These are phyloP conservation scores for Naganishia sp. DNA, from an alignment of 1,284 basidiomycete species.

Conservation along the genomic window DNA sequence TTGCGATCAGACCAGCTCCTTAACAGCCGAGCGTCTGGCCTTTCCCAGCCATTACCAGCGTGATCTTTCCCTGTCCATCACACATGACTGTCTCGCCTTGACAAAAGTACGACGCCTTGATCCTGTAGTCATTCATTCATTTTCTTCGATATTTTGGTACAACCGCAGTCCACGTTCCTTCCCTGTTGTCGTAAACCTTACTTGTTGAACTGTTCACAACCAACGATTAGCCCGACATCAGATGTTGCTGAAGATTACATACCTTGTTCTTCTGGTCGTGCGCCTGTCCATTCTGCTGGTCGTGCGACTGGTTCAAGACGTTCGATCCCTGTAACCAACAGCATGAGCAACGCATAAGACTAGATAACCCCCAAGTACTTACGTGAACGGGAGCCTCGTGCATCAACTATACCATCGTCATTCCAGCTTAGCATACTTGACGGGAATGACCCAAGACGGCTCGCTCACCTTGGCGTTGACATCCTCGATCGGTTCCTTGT, in stretches of 20 bases:
- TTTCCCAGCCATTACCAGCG: too few species aligned
- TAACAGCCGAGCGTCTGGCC: too few species aligned
- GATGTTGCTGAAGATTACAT: not conserved
- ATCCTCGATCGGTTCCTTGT: conserved; percentile 27
- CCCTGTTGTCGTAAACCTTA: not conserved
- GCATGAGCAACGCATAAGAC: not conserved
- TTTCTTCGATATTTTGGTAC: too few species aligned
- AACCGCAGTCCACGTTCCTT: not conserved
- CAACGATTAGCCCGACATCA: not conserved
- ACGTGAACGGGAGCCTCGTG: conserved; percentile 32
- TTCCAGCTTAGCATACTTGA: not conserved
- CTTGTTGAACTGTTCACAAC: not conserved
- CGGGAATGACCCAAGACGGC: not conserved
- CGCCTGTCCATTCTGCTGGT: conserved; percentile 23
- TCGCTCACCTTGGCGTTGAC: conserved; percentile 4
- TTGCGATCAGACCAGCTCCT: too few species aligned
- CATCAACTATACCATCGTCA: conserved; percentile 6
- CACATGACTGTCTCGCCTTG: too few species aligned
- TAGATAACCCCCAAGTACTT: not conserved
- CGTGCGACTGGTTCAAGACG: conserved; percentile 24
- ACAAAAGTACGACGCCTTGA: too few species aligned
- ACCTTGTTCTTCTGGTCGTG: conserved; percentile 31
- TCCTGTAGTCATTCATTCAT: too few species aligned
- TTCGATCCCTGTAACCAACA: conserved; percentile 17
- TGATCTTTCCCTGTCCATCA: too few species aligned